Evolutionary conservation across 139 green algal genomes (phyloP).

Genomic region (Chlorella ohadii): DNA sequence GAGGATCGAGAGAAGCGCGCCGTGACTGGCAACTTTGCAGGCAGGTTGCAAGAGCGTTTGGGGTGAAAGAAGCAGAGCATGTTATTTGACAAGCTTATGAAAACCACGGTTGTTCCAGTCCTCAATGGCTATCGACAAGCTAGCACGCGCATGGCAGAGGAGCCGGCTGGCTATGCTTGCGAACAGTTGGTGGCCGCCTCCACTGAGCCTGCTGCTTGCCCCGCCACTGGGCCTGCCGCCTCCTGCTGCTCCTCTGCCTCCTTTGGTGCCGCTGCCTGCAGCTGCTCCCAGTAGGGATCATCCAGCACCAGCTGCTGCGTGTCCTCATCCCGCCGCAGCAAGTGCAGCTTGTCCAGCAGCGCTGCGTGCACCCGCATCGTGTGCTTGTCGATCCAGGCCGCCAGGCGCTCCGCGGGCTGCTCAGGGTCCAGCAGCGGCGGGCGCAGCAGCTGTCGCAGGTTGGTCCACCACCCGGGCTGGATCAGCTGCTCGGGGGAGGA

Average conservation of each 20-base stretch:
- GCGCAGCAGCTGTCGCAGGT: conserved; percentile 24
- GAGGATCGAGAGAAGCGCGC: too few relatives aligned
- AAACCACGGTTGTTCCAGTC: too few relatives aligned
- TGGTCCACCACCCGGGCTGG: conserved; percentile 38
- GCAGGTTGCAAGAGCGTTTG: too few relatives aligned
- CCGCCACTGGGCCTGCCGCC: not conserved
- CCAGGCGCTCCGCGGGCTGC: not conserved
- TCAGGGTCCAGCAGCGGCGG: conserved; percentile 36
- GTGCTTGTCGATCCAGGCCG: conserved; percentile 40
- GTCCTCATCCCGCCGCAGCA: conserved; percentile 12
- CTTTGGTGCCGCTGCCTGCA: not conserved
- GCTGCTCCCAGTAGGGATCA: conserved; percentile 34
- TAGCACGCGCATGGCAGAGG: too few relatives aligned
- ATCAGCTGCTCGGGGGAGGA: not conserved
- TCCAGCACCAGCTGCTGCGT: conserved; percentile 25
- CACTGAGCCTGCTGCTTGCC: not conserved
- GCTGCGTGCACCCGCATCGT: conserved; percentile 41
- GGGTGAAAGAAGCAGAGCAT: too few relatives aligned
- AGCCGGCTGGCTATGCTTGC: too few relatives aligned
- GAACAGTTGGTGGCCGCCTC: not conserved
- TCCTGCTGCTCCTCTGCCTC: not conserved
- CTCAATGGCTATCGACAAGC: too few relatives aligned
- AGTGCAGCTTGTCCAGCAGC: conserved; percentile 35
- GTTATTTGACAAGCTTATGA: too few relatives aligned
- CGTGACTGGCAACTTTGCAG: too few relatives aligned